Evolutionary conservation across 768 basidiomycete genomes (phyloP), one percentile per base, ranked within the genome.

Genomic region (Xerocomellus intermedius): DNA sequence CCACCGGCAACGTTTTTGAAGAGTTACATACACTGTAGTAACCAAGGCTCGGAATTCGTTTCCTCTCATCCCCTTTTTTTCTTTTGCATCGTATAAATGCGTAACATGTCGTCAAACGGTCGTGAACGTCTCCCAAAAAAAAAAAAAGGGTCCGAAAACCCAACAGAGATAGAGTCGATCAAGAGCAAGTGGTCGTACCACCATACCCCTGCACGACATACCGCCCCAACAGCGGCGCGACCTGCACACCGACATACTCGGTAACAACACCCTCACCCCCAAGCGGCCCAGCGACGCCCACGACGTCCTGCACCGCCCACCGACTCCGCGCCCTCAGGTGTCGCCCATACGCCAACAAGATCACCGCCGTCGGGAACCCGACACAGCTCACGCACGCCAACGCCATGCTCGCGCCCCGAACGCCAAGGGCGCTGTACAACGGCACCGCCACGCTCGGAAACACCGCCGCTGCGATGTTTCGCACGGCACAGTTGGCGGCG

Each of bases 371-470:
- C 19, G 66, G 66, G 36, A 68, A 46, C n/a, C 67, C 66, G 8
- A 59, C 14, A 9, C 67, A 68, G 39, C 66, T 65, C 44, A 68
- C 32, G 9, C 53, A 59, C 10, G 66, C 67, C 43, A 68, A 47
- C 41, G 30, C 6, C 36, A 60, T 5, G 48, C 52, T 68, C 19
- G 66, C 62, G n/a, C 55, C 48, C 21, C 42, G 19, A 13, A 62
- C 60, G 16, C 66, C 66, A 8, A 68, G 44, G 1, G 50, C 2
- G n/a, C 16, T 42, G 49, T 68, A 68, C 42, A 68, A 14, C 8
- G 67, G 67, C 1, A 68, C 58, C 5, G 56, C 67, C 26, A 69
- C 8, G 49, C 63, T 69, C 4, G 67, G 67, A 38, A 65, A 62
- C 35, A 65, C 44, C 8, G 68, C 26, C 24, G 64, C 60, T 0